A percentile compares a stretch with the other conserved stretches of the same genome.
Conservation (phyloP, 169 alveolate species). For the Plasmodium blacklocki region DNA sequence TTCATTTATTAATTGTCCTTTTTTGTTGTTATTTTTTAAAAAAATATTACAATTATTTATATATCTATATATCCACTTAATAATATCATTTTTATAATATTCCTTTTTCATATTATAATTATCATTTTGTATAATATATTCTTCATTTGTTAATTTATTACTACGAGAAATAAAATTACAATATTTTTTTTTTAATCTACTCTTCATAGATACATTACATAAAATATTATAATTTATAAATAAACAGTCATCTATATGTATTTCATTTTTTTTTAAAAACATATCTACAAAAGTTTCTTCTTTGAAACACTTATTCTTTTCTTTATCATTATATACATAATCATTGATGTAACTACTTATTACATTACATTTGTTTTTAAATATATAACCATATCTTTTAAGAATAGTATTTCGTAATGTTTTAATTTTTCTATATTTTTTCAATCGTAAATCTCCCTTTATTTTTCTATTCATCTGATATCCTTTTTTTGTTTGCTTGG, state of each 20-base stretch:
- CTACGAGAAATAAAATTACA: constrained; percentile 9
- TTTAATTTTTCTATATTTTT: constrained; percentile 35
- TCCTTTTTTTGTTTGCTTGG: neutral
- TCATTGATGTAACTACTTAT: constrained; percentile 1
- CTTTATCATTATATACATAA: neutral
- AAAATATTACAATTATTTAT: constrained; percentile 16
- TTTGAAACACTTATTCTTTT: neutral
- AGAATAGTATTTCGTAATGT: constrained; percentile 19
- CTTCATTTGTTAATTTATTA: constrained; percentile 6
- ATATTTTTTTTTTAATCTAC: neutral
- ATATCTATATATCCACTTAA: constrained; percentile 53
- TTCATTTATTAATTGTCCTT: neutral
- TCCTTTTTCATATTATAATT: neutral
- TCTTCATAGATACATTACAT: neutral
- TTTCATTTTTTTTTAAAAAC: neutral
- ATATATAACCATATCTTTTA: constrained; percentile 26
- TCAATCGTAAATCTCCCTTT: neutral
- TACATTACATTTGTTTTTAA: neutral
- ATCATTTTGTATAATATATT: neutral
- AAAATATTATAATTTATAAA: constrained; percentile 11
- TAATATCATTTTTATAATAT: neutral
- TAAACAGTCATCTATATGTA: constrained; percentile 34
- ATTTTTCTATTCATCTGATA: neutral
- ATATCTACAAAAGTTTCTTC: constrained; percentile 9
- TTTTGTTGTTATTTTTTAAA: neutral